A percentile compares a stretch with the other conserved stretches of the same genome.
Evolutionary conservation across 2,329 filamentous ascomycete genomes (phyloP).

Genomic region (Aspergillus awamori): DNA sequence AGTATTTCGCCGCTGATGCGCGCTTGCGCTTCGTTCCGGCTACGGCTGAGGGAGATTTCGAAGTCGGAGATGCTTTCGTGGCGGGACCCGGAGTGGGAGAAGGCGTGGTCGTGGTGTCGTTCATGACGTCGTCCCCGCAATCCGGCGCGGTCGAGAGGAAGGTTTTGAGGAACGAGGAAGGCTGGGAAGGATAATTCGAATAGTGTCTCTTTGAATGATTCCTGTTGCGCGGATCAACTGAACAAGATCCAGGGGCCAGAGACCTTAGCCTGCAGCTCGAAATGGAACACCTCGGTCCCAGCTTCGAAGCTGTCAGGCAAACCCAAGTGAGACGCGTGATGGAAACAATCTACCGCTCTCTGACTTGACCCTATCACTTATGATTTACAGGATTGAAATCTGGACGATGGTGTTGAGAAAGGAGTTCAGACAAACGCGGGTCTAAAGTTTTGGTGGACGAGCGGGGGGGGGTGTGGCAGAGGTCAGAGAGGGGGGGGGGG

Average conservation of each 20-base stretch:
- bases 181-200: not conserved
- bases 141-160: slow-evolving; percentile 2
- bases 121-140: slow-evolving; percentile 27
- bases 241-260: slow-evolving; percentile 21
- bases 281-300: slow-evolving; percentile 32
- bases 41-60: slow-evolving; percentile 35
- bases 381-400: not conserved
- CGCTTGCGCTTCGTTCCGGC: slow-evolving; percentile 61
- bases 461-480: not conserved
- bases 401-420: not conserved
- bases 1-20: slow-evolving; percentile 58
- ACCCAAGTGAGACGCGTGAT: slow-evolving; percentile 15
- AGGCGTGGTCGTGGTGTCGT: slow-evolving; percentile 37
- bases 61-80: slow-evolving; percentile 29
- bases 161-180: not conserved
- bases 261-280: slow-evolving; percentile 27
- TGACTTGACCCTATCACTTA: not conserved
- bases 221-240: slow-evolving; percentile 17
- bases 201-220: slow-evolving; percentile 13
- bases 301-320: slow-evolving; percentile 29
- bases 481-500: not conserved
- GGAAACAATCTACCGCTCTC: not conserved
- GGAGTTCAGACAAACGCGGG: not conserved
- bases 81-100: slow-evolving; percentile 39
- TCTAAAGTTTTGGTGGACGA: not conserved